phyloP scores from a whole-genome alignment of 306 rosid genomes.

The Spatholobus suberectus region DNA sequence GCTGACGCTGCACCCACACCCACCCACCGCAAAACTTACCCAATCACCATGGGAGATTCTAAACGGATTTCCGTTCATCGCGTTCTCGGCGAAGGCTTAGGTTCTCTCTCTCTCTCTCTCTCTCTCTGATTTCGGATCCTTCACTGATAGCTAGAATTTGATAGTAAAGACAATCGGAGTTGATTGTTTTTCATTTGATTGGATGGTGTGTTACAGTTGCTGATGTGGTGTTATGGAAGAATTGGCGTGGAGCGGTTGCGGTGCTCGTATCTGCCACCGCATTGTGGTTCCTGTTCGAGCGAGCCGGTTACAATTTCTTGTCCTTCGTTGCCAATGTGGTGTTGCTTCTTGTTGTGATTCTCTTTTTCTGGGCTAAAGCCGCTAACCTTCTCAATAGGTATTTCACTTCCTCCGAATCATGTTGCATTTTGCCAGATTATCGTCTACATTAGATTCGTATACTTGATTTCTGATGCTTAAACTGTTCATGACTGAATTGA shows the following conservation, averaged over 20 bases:
- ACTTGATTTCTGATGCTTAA: neutral
- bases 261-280: conserved; percentile 66
- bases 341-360: conserved; percentile 82
- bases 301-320: conserved; percentile 82
- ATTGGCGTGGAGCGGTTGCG: conserved; percentile 69
- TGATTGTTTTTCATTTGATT: conserved; percentile 14
- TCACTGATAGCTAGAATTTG: neutral
- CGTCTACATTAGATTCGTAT: neutral
- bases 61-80: conserved; percentile 71
- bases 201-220: conserved; percentile 64
- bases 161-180: neutral
- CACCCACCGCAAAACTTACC: conserved; percentile 43
- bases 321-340: conserved; percentile 90
- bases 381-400: conserved; percentile 96
- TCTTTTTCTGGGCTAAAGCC: conserved; percentile 95
- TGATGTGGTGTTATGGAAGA: conserved; percentile 91
- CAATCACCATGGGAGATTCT: conserved; percentile 79
- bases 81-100: conserved; percentile 80
- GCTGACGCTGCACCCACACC: conserved; percentile 28
- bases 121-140: conserved; percentile 39
- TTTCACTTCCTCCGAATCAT: neutral
- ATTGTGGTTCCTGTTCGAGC: conserved; percentile 84
- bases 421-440: neutral
- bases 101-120: conserved; percentile 52
- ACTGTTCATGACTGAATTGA: neutral